Evolutionary conservation across 2,329 filamentous ascomycete genomes (phyloP), one percentile per base, ranked within the genome.

Genomic region (Colletotrichum sp.): DNA sequence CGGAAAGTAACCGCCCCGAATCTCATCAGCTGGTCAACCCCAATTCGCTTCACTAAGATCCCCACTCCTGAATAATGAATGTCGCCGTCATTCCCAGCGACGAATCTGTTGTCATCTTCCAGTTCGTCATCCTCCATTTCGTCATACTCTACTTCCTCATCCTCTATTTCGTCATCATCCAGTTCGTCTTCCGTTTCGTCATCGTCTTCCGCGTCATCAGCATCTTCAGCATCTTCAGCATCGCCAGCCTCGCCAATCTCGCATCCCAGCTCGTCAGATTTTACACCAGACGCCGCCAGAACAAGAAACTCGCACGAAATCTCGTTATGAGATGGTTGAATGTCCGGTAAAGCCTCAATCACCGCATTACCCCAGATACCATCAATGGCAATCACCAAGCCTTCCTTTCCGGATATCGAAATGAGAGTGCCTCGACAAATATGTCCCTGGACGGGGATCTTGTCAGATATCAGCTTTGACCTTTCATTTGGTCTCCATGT

Each of bases 381-480:
- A 5, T 63, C 39, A 7, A 71, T 3, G 1, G 24, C 18, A 15
- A 71, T 28, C 4, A 28, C 16, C 71, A 44, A 71, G 6, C 6
- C 6, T 1, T n/a, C 21, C 1, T 18, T 26, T 4, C 24, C 30
- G 7, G 24, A 3, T 5, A n/a, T 8, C 1, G 9, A 13, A 4
- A 12, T 44, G 12, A 74, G 15, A 1, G 9, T 26, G 6, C 71
- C 67, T 10, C 4, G 21, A 59, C 32, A 59, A 4, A 60, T 24
- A 15, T 74, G 71, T 4, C 36, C 26, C 21, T 32, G 71, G 4
- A 74, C 13, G 2, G 28, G 9, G 4, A 65, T 52, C 7, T 28
- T n/a, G 3, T 24, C n/a, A 15, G 36, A 69, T 2, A 9, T 13
- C 4, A 73, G 57, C 57, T 70, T 32, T 4, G 66, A 62, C 7